Evolutionary conservation across 352 stramenopile species (phyloP).

Genomic region (Globisporangium abappressorium): DNA sequence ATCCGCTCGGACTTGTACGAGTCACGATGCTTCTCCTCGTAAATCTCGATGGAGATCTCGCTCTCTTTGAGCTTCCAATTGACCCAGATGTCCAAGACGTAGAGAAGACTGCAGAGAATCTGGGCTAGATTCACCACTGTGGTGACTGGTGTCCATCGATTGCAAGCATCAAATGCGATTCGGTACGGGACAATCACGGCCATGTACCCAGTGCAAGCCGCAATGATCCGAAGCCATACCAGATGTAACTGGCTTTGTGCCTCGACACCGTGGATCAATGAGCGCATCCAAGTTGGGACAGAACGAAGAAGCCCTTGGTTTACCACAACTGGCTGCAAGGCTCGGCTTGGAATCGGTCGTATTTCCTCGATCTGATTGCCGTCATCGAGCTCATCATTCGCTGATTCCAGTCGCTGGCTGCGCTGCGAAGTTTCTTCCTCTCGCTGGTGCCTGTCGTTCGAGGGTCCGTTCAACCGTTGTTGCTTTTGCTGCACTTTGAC

Average conservation of each 20-base stretch:
- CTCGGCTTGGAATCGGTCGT: neutral
- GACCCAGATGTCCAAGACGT: conserved; percentile 48
- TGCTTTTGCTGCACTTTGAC: conserved; percentile 45
- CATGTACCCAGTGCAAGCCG: conserved; percentile 34
- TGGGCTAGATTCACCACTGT: conserved; percentile 27
- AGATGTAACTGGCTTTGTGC: conserved; percentile 43
- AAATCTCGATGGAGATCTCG: conserved; percentile 44
- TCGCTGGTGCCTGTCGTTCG: conserved; percentile 6
- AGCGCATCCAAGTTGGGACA: conserved; percentile 8
- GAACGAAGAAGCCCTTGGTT: neutral
- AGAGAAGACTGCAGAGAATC: conserved; percentile 35
- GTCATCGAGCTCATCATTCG: neutral
- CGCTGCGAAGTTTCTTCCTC: neutral
- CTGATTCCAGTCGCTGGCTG: conserved; percentile 1
- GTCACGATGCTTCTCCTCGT: conserved; percentile 41
- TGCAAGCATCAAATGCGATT: conserved; percentile 42
- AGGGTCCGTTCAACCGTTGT: conserved; percentile 21
- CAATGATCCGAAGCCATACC: conserved; percentile 38
- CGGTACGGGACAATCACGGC: conserved; percentile 48
- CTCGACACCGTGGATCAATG: conserved; percentile 24
- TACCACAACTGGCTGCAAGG: conserved; percentile 1
- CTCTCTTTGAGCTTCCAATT: conserved; percentile 49
- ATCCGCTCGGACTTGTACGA: conserved; percentile 42
- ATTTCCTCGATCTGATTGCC: conserved; percentile 6
- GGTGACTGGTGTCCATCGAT: conserved; percentile 25